Conservation (phyloP, 2,329 filamentous ascomycete species). For the Septoria petroselini region DNA sequence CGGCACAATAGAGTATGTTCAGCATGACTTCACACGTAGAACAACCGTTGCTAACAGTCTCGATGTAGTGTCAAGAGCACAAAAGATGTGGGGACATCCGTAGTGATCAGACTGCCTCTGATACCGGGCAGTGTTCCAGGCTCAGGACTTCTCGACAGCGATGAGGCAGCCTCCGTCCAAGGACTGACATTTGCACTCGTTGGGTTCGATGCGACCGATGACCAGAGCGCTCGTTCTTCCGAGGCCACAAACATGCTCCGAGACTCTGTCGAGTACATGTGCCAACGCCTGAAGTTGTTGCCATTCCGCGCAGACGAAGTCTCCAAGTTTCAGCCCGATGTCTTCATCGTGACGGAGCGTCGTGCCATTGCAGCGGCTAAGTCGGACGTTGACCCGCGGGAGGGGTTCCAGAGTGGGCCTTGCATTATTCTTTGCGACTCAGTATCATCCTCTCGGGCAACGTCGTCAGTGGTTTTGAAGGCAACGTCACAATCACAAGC, state of each 20-base stretch:
- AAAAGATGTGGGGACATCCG: slow-evolving; percentile 28
- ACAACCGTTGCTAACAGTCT: no score
- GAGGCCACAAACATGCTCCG: slow-evolving; percentile 2
- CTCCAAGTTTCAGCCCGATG: neutral
- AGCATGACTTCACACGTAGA: no score
- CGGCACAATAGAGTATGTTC: slow-evolving; percentile 30
- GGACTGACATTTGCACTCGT: slow-evolving; percentile 5
- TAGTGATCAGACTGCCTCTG: slow-evolving; percentile 4
- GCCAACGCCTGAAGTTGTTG: slow-evolving; percentile 6
- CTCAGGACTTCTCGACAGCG: neutral
- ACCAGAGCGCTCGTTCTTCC: neutral
- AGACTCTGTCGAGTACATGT: slow-evolving; percentile 10
- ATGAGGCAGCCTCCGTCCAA: neutral
- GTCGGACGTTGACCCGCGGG: neutral
- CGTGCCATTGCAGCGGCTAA: neutral
- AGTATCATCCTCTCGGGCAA: slow-evolving; percentile 6
- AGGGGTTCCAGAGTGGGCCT: neutral
- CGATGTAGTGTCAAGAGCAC: slow-evolving; percentile 33
- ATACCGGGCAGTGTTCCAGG: neutral
- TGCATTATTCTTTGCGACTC: slow-evolving; percentile 15
- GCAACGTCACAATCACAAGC: slow-evolving; percentile 2
- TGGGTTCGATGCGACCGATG: slow-evolving; percentile 6
- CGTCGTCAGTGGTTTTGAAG: neutral
- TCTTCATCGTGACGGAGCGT: slow-evolving; percentile 8
- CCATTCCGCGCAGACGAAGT: neutral